Conservation (phyloP, 208 protist genomes). For the Trypanosoma melophagium region DNA sequence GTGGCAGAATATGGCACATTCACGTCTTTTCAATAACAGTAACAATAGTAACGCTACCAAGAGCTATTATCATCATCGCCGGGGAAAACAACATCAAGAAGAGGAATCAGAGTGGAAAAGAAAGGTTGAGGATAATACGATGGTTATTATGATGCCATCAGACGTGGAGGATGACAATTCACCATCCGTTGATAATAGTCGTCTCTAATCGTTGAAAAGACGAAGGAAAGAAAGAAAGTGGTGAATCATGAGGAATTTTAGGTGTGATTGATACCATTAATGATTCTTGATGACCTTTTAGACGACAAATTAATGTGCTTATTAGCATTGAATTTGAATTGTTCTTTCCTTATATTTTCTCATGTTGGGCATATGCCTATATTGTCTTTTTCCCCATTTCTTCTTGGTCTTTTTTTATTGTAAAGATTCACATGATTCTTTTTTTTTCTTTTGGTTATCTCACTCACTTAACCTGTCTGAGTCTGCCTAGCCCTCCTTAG, state of each 20-base stretch:
- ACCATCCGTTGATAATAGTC: slow-evolving; percentile 25
- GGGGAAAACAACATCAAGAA: neutral
- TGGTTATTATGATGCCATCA: slow-evolving; percentile 19
- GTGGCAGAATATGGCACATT: slow-evolving; percentile 18
- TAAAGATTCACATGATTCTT: slow-evolving; percentile 10
- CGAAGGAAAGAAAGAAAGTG: too few relatives aligned
- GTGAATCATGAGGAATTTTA: too few relatives aligned
- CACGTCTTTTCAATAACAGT: slow-evolving; percentile 19
- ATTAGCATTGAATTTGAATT: neutral
- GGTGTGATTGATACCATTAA: neutral
- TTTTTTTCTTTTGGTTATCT: slow-evolving; percentile 4
- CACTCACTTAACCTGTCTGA: neutral
- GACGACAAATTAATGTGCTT: too few relatives aligned
- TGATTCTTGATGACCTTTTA: neutral
- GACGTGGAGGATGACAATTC: slow-evolving; percentile 27
- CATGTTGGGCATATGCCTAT: neutral
- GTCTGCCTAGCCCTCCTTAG: neutral
- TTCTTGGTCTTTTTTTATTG: slow-evolving; percentile 14
- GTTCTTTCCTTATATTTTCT: slow-evolving; percentile 15
- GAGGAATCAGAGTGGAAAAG: neutral
- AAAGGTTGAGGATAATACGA: neutral
- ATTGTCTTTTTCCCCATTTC: slow-evolving; percentile 1
- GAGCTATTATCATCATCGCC: neutral
- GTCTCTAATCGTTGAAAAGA: slow-evolving; percentile 3
- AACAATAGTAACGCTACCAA: neutral